Base-by-base conservation (phyloP, 2,329 filamentous ascomycete genomes). In the Beauveria brongniartii region DNA sequence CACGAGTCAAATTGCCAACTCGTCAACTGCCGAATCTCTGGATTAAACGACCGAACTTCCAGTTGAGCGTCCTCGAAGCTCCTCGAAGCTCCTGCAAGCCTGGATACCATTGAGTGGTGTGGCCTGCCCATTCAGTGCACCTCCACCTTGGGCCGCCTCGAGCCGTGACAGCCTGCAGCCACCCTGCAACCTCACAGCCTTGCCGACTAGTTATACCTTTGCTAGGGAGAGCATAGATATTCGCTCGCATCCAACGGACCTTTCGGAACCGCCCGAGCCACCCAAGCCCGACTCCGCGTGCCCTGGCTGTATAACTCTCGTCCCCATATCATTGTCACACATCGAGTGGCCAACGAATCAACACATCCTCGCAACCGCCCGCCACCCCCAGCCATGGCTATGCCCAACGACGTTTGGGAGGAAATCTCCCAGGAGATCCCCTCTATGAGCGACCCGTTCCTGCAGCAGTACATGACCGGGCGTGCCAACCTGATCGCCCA, bases 391-490 rank as follows among this genome's bases (percentile, higher is more conserved):
- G 40, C 34, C 28, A 77, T 77, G 71, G 69, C 73, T 37, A 75
- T 80, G 69, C 76, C 78, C 52, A 79, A 84, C 44, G 78, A 84
- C 60, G 83, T 86, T 61, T 88, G 83, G 83, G 78, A 77, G 34
- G 82, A 84, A 65, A 71, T 87, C 63, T 71, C 76, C 51, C 72
- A 79, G 62, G 82, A 80, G n/a, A 74, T 88, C 43, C 85, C 85
- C 5, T 73, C 74, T 2, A 74, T 74, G 22, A 76, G 83, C 10
- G 91, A 96, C 67, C 85, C 88, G 0, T 92, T 96, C 72, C 82
- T 97, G 52, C 85, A 91, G 67, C 86, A 93, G 71, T 97, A 96
- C 69, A 77, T 96, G 44, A 75, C 84, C 48, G 91, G 91, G 24
- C 84, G 92, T 55, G 82, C 88, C 67, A 86, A 85, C 28, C 81